These are phyloP conservation scores for Colletotrichum gigasporum DNA, from an alignment of 2,329 filamentous ascomycete species.

Conservation along the genomic window DNA sequence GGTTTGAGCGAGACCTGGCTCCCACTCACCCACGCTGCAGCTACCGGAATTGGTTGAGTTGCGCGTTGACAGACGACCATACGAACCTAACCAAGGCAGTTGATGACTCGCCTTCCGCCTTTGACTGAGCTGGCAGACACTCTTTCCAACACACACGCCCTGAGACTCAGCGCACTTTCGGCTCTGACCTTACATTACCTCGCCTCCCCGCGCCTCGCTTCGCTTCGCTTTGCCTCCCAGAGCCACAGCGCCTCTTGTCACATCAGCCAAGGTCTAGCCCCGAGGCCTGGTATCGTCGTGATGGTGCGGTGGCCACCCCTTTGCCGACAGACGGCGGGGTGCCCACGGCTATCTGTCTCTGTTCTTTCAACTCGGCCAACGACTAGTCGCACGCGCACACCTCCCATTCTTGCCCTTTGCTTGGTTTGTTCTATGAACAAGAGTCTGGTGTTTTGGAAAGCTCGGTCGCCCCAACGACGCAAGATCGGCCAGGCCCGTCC, in stretches of 20 bases:
- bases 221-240: too few species aligned
- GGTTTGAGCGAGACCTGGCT: slow-evolving; percentile 16
- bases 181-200: background rate
- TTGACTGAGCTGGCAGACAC: too few species aligned
- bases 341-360: slow-evolving; percentile 12
- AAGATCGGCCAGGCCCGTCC: slow-evolving; percentile 5
- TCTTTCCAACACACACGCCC: background rate
- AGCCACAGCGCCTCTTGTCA: slow-evolving; percentile 5
- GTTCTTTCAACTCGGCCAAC: slow-evolving; percentile 11
- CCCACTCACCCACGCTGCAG: slow-evolving; percentile 15
- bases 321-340: background rate
- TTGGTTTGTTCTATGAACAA: background rate
- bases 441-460: slow-evolving; percentile 19
- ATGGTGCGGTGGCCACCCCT: slow-evolving; percentile 2
- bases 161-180: background rate
- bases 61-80: slow-evolving; percentile 1
- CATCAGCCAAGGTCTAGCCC: slow-evolving; percentile 14
- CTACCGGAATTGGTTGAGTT: slow-evolving; percentile 15
- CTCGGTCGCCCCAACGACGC: slow-evolving; percentile 20
- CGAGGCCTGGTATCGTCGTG: background rate
- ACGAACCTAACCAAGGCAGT: background rate
- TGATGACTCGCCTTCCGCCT: slow-evolving; percentile 24
- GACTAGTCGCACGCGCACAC: slow-evolving; percentile 4
- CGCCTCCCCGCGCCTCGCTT: background rate
- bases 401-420: slow-evolving; percentile 1